Evolutionary conservation across 2,329 filamentous ascomycete genomes (phyloP).

Genomic region (Hymenoscyphus albidus): DNA sequence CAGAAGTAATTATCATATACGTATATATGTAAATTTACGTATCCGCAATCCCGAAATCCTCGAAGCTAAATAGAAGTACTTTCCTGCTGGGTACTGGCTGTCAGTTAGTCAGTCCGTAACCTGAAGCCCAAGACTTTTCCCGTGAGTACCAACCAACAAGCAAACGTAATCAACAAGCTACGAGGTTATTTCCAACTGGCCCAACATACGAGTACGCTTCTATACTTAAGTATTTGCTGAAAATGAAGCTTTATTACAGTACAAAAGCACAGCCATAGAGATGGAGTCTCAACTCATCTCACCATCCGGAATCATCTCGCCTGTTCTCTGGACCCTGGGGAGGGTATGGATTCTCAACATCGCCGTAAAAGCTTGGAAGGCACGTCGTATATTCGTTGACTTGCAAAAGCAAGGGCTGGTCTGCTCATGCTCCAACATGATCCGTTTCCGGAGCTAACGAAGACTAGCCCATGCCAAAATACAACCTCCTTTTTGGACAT

Average conservation of each 20-base stretch:
- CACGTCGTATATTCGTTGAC: slow-evolving; percentile 6
- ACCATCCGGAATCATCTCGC: not conserved
- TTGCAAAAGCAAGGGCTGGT: not conserved
- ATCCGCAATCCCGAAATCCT: too few species aligned
- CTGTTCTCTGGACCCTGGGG: not conserved
- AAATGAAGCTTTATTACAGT: not conserved
- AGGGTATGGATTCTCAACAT: not conserved
- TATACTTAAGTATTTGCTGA: not conserved
- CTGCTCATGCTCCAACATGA: not conserved
- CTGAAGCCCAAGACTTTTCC: too few species aligned
- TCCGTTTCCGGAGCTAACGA: not conserved
- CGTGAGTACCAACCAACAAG: too few species aligned
- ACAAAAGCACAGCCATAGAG: not conserved
- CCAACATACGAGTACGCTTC: not conserved
- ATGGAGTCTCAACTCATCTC: not conserved
- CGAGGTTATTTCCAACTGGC: too few species aligned
- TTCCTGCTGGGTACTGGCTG: too few species aligned
- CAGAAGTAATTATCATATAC: too few species aligned
- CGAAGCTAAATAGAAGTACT: too few species aligned
- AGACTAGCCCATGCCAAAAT: slow-evolving; percentile 4
- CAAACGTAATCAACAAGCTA: too few species aligned
- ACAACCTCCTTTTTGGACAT: slow-evolving; percentile 11
- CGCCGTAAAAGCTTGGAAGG: slow-evolving; percentile 3
- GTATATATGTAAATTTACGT: too few species aligned
- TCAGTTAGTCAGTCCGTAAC: too few species aligned